Percentiles rank a stretch among this genome's conserved stretches.
Conservation (phyloP, 1,139 yeast species). For the Hyphopichia wangnamkhiaoensis region DNA sequence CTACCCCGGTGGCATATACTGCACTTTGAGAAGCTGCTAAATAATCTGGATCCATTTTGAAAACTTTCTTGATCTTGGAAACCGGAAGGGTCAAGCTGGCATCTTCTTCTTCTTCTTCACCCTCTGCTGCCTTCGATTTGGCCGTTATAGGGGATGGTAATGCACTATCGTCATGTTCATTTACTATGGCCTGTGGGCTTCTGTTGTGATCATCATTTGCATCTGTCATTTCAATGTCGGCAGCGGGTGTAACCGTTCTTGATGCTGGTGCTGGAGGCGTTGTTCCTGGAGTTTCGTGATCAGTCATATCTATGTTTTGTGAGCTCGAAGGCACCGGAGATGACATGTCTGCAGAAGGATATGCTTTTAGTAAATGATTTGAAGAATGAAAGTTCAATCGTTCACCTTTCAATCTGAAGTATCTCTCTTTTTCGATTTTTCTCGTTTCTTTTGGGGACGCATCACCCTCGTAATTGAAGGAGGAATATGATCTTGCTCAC, state of each 20-base stretch:
- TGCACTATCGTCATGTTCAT: constrained; percentile 1
- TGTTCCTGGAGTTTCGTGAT: constrained; percentile 11
- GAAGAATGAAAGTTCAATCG: not conserved
- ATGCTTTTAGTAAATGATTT: not conserved
- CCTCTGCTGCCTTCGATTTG: constrained; percentile 8
- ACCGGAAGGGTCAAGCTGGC: constrained; percentile 56
- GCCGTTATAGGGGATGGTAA: not conserved
- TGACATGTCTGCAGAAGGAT: constrained; percentile 7
- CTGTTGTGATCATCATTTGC: constrained; percentile 3
- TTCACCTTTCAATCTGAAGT: not conserved
- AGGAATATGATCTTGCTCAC: too few species aligned
- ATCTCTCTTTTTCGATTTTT: not conserved
- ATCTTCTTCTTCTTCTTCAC: constrained; percentile 20
- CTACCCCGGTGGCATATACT: constrained; percentile 80
- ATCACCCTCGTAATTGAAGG: constrained; percentile 9
- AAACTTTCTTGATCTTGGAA: constrained; percentile 77
- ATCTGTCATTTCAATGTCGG: constrained; percentile 11
- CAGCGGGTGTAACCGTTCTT: constrained; percentile 9
- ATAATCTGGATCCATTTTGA: constrained; percentile 85
- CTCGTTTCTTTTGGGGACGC: constrained; percentile 4
- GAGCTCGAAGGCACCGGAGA: constrained; percentile 10
- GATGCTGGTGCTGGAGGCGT: constrained; percentile 11
- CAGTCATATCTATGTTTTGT: constrained; percentile 6
- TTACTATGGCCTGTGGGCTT: too few species aligned
- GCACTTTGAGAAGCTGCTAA: constrained; percentile 75